Evolutionary conservation across 306 rosid species (phyloP), one percentile per base, ranked within the genome.

Genomic region (Prinsepia uniflora): DNA sequence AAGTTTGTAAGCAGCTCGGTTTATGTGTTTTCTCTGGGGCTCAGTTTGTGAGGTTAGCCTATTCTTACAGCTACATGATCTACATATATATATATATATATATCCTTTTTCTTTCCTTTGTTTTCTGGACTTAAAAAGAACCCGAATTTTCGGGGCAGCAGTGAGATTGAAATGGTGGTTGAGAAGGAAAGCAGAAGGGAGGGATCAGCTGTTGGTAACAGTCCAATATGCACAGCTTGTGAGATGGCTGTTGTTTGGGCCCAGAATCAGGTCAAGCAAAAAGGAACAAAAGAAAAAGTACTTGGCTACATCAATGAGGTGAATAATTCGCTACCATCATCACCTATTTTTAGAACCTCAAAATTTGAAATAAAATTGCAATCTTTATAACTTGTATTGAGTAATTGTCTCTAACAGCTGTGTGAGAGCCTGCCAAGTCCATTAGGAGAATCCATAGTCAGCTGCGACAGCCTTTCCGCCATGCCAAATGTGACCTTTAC

Each of bases 381-480:
- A 12, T 48, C 48, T 73, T 45, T 72, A 52, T 20, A 8, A 9
- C 43, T 53, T 73, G 50, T 72, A 43, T n/a, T 76, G 34, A 69
- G 20, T 43, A 30, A 30, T 30, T 30, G 2, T 30, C 36, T 30
- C 58, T 70, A 41, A 58, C 81, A 92, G 98, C 80, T 92, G 22
- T 92, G 96, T 15, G 84, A 92, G 68, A 86, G 79, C 84, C 83
- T 87, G 73, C 96, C 96, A 43, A 87, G 92, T 84, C 98, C 98
- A 52, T 77, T 80, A 15, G 96, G 92, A 70, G 98, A 89, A 76
- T 84, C 92, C 0, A 40, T 81, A 17, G 80, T 92, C 20, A 70
- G 72, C 65, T 92, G 98, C 72, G 80, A 79, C 20, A 79, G 79
- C 79, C 70, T 89, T 74, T 81, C 83, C 50, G 69, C 65, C 63